Evolutionary conservation across 345 rosid genomes (phyloP).

Genomic region (Eucalyptus curtisii): DNA sequence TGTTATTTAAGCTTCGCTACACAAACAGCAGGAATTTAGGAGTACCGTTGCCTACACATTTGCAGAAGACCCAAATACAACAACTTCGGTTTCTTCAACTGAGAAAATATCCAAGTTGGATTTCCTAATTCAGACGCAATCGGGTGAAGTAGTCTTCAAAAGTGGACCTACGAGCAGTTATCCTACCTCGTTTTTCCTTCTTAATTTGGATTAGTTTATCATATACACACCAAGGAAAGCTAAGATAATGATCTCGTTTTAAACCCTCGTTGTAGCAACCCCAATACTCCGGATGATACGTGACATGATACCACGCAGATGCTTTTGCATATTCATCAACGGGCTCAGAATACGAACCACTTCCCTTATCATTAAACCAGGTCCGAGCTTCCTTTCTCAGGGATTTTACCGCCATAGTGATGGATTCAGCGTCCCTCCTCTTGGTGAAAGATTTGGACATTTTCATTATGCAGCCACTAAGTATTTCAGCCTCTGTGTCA

Average conservation of each 20-base stretch:
- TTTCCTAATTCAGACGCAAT: neutral
- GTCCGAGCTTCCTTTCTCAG: slow-evolving; percentile 41
- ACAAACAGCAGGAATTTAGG: neutral
- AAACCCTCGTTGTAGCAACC: slow-evolving; percentile 52
- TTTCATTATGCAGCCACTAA: slow-evolving; percentile 36
- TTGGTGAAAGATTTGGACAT: slow-evolving; percentile 35
- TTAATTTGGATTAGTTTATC: slow-evolving; percentile 55
- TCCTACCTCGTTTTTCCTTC: neutral
- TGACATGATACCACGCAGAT: slow-evolving; percentile 79
- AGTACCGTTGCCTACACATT: neutral
- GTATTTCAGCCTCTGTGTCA: slow-evolving; percentile 43
- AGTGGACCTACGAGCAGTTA: neutral
- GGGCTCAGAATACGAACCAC: neutral
- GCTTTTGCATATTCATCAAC: slow-evolving; percentile 40
- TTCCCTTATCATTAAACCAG: slow-evolving; percentile 30
- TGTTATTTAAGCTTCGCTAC: neutral
- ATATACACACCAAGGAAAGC: slow-evolving; percentile 74
- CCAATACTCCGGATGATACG: slow-evolving; percentile 56
- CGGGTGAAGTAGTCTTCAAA: neutral
- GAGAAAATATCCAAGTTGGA: neutral
- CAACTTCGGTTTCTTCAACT: neutral
- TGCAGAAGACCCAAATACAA: neutral
- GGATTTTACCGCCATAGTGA: slow-evolving; percentile 29
- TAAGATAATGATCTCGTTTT: slow-evolving; percentile 52
- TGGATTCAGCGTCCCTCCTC: slow-evolving; percentile 40